Conservation (phyloP, 2,329 filamentous ascomycete species). For the Aspergillus caelatus region DNA sequence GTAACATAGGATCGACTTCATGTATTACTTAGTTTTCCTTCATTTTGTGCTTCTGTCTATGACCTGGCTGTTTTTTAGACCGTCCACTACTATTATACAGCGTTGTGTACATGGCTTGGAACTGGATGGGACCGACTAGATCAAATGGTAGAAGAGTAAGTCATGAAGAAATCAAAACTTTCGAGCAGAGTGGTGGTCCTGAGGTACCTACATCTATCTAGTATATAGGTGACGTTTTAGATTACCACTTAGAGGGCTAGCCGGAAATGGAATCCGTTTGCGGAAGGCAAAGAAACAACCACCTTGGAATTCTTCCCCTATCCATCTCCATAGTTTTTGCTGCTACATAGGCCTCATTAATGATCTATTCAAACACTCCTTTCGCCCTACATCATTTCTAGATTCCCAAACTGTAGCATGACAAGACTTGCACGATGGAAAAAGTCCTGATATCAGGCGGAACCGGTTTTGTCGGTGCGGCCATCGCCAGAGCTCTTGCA, state of each 20-base stretch:
- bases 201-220: too few relatives aligned
- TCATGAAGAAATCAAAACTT: neutral
- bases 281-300: too few relatives aligned
- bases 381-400: neutral
- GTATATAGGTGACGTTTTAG: neutral
- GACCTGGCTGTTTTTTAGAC: neutral
- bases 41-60: constrained; percentile 20
- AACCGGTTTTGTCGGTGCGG: constrained; percentile 44
- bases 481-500: constrained; percentile 39
- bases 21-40: constrained; percentile 20
- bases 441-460: constrained; percentile 41
- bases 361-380: neutral
- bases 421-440: neutral
- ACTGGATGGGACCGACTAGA: neutral
- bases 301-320: too few relatives aligned
- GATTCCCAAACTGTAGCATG: neutral
- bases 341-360: neutral
- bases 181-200: neutral
- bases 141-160: neutral
- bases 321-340: neutral
- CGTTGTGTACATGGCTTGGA: neutral
- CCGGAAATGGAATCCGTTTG: neutral
- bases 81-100: neutral
- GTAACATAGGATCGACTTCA: constrained; percentile 35
- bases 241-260: neutral